These are phyloP conservation scores for Apiotrichum domesticum DNA, from an alignment of 1,284 basidiomycete genomes.

Conservation along the genomic window DNA sequence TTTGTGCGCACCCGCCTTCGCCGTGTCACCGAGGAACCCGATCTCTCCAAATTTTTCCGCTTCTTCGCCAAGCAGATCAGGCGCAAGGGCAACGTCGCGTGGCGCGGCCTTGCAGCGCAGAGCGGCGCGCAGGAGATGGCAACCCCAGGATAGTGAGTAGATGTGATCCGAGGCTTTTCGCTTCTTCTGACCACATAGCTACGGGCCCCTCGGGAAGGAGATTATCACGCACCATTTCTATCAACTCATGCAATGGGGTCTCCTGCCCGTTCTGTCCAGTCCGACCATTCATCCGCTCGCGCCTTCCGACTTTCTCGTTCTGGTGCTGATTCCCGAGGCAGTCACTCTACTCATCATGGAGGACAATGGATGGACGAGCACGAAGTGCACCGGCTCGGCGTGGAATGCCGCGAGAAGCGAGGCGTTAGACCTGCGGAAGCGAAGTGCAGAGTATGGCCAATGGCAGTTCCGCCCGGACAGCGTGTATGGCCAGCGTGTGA, in stretches of 20 bases:
- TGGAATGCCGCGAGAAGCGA: slow-evolving; percentile 11
- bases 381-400: slow-evolving; percentile 4
- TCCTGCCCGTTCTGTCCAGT: slow-evolving; percentile 11
- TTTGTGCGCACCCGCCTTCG: slow-evolving; percentile 26
- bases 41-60: slow-evolving; percentile 19
- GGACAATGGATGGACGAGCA: slow-evolving; percentile 21
- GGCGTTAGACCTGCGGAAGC: slow-evolving; percentile 19
- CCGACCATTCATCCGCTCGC: slow-evolving; percentile 22
- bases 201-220: slow-evolving; percentile 33
- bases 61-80: not conserved
- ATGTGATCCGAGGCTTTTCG: no score
- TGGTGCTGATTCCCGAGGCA: slow-evolving; percentile 41
- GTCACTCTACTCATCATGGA: slow-evolving; percentile 35
- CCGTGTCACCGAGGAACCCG: slow-evolving; percentile 21
- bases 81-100: not conserved
- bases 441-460: slow-evolving; percentile 31
- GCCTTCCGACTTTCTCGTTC: slow-evolving; percentile 28
- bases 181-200: slow-evolving; percentile 25
- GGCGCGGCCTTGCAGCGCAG: not conserved
- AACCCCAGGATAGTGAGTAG: slow-evolving; percentile 39
- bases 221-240: slow-evolving; percentile 32
- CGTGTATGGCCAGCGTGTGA: slow-evolving; percentile 1
- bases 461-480: slow-evolving; percentile 23
- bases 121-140: not conserved
- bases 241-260: slow-evolving; percentile 24